Evolutionary conservation across 345 rosid genomes (phyloP).

Genomic region (Dipteronia sinensis): DNA sequence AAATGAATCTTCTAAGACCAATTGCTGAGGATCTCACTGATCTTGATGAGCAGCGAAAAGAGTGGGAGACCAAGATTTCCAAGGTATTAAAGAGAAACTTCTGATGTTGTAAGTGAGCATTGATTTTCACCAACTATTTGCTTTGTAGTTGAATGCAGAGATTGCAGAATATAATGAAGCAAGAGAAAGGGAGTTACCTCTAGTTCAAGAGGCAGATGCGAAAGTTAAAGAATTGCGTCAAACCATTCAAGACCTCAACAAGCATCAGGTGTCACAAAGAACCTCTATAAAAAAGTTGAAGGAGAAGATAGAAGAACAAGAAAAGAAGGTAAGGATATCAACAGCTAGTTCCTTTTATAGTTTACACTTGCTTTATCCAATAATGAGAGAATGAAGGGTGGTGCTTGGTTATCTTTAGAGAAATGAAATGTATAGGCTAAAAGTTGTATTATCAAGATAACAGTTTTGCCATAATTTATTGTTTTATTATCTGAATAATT

Average conservation of each 20-base stretch:
- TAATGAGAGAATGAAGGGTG: not conserved
- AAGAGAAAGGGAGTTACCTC: conserved; percentile 66
- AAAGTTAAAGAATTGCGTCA: conserved; percentile 66
- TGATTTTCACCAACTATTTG: conserved; percentile 26
- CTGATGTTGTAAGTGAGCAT: conserved; percentile 12
- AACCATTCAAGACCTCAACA: conserved; percentile 66
- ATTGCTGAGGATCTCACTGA: conserved; percentile 56
- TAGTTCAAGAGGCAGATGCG: conserved; percentile 65
- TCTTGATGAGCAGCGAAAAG: conserved; percentile 69
- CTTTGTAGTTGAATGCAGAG: conserved; percentile 71
- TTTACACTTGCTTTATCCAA: not conserved
- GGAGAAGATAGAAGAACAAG: conserved; percentile 65
- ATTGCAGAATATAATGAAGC: conserved; percentile 63
- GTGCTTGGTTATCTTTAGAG: not conserved
- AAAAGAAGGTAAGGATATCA: conserved; percentile 50
- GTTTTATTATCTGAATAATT: not conserved
- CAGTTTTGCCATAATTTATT: not conserved
- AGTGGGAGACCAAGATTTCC: conserved; percentile 62
- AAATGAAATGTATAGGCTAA: not conserved
- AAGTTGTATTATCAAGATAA: not conserved
- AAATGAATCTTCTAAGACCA: conserved; percentile 62
- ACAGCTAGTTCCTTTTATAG: not conserved
- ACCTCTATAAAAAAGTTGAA: conserved; percentile 57
- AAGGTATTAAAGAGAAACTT: conserved; percentile 56
- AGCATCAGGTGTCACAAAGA: conserved; percentile 68